Base-by-base conservation (phyloP, 345 rosid genomes). In the Hibiscus tridactylites region DNA sequence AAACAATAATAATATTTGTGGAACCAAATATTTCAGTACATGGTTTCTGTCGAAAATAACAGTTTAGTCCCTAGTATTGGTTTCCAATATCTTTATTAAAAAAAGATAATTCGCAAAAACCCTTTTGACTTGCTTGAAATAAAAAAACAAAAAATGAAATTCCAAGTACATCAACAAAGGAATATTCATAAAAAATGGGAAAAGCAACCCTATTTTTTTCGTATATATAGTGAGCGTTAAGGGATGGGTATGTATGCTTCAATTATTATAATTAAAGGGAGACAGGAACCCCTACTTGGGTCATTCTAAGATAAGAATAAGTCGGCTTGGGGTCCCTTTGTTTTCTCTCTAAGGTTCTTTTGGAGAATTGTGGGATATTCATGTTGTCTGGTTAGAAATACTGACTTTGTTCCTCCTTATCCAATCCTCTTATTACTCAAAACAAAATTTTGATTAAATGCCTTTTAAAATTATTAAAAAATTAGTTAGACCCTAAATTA, bases 101-200 rank as follows among this genome's bases (percentile, higher is more conserved):
- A 35, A 5, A 35, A 4, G 39, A 35, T 35, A 35, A 35, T 35
- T 35, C 39, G 6, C 39, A 35, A 35, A 35, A 35, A 35, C 39
- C 39, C 39, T 35, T 35, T 35, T 35, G 39, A 35, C 39, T 4
- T 35, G 6, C 39, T 4, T 35, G 39, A 35, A 35, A 35, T 35
- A 35, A 35, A 12, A 61, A 61, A 69, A 71, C n/a, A 59, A 17
- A 52, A 21, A 16, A 42, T 9, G 31, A 71, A 65, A 54, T 57
- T 69, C 62, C 24, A 71, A 74, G 77, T 67, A 70, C 72, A 6
- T 56, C 53, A 70, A 70, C 10, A 44, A 71, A 62, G 74, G 78
- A 76, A 83, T 79, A 87, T 80, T 78, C 79, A 80, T 79, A 31
- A 5, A 87, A 79, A 57, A 39, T 8, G 1, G 10, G 65, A 73